Base-by-base conservation (phyloP, 1,284 basidiomycete genomes). In the Anthracocystis panici-leucophaei region DNA sequence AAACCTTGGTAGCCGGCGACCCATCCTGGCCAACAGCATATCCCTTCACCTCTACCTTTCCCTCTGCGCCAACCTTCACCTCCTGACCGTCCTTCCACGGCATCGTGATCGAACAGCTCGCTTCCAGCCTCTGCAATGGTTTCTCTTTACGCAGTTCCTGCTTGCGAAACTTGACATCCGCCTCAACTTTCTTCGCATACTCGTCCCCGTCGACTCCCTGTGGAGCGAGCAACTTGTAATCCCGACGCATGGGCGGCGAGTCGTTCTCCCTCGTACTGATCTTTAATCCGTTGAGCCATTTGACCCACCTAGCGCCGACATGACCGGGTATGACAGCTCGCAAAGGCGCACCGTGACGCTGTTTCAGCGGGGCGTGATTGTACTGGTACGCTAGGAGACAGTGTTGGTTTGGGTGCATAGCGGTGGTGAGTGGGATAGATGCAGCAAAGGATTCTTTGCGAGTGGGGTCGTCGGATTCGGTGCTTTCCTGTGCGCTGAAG, bases 251-350 rank as follows among this genome's bases (percentile, higher is more conserved):
- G 20, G 58, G 60, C n/a, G 59, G 61, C 5, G 59, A 61, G 48
- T 73, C 68, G 67, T 57, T 54, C 57, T 41, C 57, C 18, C 21
- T 25, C 5, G 52, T 50, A 31, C 52, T 57, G 31, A 64, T 31
- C n/a, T 40, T 49, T 35, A 67, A 12, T 12, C 44, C 66, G 38
- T 91, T 90, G 0, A 92, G 86, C 91, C 91, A 92, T 87, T 92
- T 92, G 20, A 92, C 90, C 90, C 91, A 92, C 18, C 91, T 89
- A 20, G 90, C 92, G 14, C 91, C 91, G 14, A 90, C 87, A 77
- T 88, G 90, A 1, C 92, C 91, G 0, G 91, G 91, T 2, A 91
- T 89, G 40, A 92, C 64, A 29, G 87, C 91, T 69, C 69, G 88
- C n/a, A 92, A 77, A 0, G 91, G 91, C 8, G 88, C 91, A 0